Conservation (phyloP, 805 yeast genomes). For the Barnettozyma wickerhamii region DNA sequence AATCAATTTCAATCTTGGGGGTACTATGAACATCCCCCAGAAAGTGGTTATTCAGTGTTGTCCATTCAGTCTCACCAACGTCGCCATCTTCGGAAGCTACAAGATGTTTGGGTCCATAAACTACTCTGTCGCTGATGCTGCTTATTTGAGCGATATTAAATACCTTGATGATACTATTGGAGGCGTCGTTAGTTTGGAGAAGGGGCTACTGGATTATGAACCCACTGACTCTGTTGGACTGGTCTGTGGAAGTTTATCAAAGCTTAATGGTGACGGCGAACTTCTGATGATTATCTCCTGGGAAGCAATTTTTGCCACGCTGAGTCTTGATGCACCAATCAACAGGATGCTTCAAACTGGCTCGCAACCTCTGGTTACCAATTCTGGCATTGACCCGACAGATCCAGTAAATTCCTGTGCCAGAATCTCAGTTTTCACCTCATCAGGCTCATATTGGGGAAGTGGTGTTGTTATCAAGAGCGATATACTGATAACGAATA, state of each 20-base stretch:
- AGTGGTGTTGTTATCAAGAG: slow-evolving; percentile 23
- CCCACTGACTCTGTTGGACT: slow-evolving; percentile 19
- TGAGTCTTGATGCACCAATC: slow-evolving; percentile 7
- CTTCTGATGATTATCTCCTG: slow-evolving; percentile 22
- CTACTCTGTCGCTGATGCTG: slow-evolving; percentile 13
- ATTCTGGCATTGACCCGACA: background rate
- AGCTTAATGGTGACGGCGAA: slow-evolving; percentile 28
- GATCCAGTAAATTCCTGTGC: slow-evolving; percentile 20
- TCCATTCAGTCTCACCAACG: slow-evolving; percentile 28
- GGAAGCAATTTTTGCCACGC: slow-evolving; percentile 17
- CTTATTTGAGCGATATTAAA: slow-evolving; percentile 22
- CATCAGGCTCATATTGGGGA: slow-evolving; percentile 24
- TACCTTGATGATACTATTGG: slow-evolving; percentile 27
- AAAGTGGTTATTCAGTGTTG: slow-evolving; percentile 21
- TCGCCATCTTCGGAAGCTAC: slow-evolving; percentile 24
- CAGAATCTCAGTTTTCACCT: slow-evolving; percentile 19
- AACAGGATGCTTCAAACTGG: background rate
- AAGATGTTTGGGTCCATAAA: slow-evolving; percentile 18
- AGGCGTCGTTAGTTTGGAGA: slow-evolving; percentile 17
- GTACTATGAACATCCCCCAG: slow-evolving; percentile 13
- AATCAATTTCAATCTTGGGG: slow-evolving; percentile 10
- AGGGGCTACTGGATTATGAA: background rate
- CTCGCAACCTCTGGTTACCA: background rate
- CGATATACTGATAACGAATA: slow-evolving; percentile 21
- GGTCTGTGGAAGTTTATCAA: slow-evolving; percentile 20